Percentiles rank a stretch among this genome's conserved stretches.
Evolutionary conservation across 345 rosid species (phyloP).

Genomic region (Acer yangbiense): DNA sequence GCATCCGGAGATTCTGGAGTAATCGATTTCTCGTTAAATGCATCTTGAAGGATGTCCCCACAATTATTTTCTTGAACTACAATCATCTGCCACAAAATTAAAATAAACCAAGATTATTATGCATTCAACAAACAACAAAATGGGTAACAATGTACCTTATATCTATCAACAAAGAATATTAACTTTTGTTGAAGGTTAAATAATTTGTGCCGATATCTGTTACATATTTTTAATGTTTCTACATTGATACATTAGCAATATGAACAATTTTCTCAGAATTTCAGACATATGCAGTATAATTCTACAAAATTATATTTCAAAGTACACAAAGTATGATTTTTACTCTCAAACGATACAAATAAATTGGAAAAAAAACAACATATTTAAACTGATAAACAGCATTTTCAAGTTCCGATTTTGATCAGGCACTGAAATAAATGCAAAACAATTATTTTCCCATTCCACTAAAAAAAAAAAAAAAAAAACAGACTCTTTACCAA

Average conservation of each 20-base stretch:
- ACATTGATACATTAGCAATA: not conserved
- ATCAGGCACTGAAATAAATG: not conserved
- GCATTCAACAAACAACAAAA: conserved; percentile 2
- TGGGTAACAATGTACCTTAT: not conserved
- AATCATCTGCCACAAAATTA: conserved; percentile 44
- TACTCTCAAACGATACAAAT: not conserved
- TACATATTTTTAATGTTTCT: not conserved
- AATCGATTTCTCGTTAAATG: conserved; percentile 33
- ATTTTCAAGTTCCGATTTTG: not conserved
- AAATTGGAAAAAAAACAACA: not conserved
- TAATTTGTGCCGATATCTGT: not conserved
- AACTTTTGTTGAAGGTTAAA: not conserved
- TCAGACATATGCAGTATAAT: not conserved
- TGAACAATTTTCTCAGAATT: not conserved
- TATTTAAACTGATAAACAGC: not conserved
- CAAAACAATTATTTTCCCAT: not conserved
- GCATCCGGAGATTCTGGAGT: conserved; percentile 34
- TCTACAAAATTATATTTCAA: not conserved
- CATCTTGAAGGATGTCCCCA: conserved; percentile 34
- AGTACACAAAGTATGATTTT: not conserved
- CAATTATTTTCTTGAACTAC: conserved; percentile 24
- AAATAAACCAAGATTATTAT: not conserved
- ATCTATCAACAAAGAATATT: not conserved
- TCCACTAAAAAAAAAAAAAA: not conserved
- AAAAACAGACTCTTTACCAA: not conserved